Evolutionary conservation across 2,329 filamentous ascomycete genomes (phyloP).

Genomic region (Paracamarosporium sp.): DNA sequence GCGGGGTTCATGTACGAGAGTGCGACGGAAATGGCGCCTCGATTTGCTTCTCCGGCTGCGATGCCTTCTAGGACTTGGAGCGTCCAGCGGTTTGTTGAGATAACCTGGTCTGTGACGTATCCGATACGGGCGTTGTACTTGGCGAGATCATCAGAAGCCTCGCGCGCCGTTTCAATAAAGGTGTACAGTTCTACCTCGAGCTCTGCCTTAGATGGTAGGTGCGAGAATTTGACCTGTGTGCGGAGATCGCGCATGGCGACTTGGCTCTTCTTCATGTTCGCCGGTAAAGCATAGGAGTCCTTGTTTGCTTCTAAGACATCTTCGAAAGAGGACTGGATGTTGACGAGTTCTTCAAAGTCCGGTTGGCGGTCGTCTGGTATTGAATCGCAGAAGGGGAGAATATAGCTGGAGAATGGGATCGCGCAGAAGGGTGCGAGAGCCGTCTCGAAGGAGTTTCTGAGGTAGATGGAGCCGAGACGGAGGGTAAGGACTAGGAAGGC

Average conservation of each 20-base stretch:
- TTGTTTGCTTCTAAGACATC: constrained; percentile 73
- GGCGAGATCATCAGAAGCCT: constrained; percentile 71
- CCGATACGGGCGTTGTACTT: constrained; percentile 80
- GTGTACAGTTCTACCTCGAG: constrained; percentile 77
- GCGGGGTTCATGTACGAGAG: constrained; percentile 56
- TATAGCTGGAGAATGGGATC: constrained; percentile 68
- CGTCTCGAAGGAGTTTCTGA: constrained; percentile 67
- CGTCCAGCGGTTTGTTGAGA: constrained; percentile 79
- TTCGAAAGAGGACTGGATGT: constrained; percentile 77
- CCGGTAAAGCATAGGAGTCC: constrained; percentile 70
- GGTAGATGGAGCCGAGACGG: constrained; percentile 62
- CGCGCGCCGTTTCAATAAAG: constrained; percentile 73
- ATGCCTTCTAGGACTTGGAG: constrained; percentile 71
- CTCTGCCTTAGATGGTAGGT: constrained; percentile 71
- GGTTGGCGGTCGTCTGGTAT: constrained; percentile 33
- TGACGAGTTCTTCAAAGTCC: constrained; percentile 78
- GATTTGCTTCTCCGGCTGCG: constrained; percentile 49
- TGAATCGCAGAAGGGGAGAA: constrained; percentile 69
- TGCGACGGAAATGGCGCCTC: constrained; percentile 50
- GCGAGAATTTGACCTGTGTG: constrained; percentile 73
- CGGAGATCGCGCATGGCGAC: constrained; percentile 76
- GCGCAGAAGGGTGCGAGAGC: constrained; percentile 74
- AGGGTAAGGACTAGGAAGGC: constrained; percentile 62
- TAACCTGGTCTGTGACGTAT: constrained; percentile 74
- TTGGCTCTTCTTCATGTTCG: constrained; percentile 82